Evolutionary conservation across 495 filamentous ascomycete species (phyloP).

Genomic region (Geopyxis carbonaria): DNA sequence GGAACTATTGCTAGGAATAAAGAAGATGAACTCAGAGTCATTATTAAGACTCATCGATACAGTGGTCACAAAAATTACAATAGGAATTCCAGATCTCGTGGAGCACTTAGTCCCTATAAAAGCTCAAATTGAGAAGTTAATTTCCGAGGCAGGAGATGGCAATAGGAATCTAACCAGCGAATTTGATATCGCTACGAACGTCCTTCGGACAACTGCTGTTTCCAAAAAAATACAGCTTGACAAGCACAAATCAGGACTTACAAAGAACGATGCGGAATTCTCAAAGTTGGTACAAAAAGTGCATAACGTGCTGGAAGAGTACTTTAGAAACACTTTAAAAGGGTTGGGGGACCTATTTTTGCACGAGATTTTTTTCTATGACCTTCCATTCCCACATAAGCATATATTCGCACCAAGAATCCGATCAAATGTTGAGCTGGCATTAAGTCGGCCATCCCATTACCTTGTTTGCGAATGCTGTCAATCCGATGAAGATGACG

Average conservation of each 20-base stretch:
- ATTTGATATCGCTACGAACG: conserved; percentile 52
- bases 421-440: conserved; percentile 62
- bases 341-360: conserved; percentile 37
- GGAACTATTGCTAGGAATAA: conserved; percentile 36
- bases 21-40: conserved; percentile 33
- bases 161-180: conserved; percentile 39
- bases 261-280: conserved; percentile 57
- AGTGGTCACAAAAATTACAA: conserved; percentile 2
- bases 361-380: conserved; percentile 70
- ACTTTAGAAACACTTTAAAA: conserved; percentile 34
- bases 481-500: conserved; percentile 27
- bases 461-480: conserved; percentile 68
- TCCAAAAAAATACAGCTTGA: conserved; percentile 76
- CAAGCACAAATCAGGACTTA: conserved; percentile 57
- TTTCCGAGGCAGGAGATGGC: conserved; percentile 27
- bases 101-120: conserved; percentile 24
- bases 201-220: conserved; percentile 66
- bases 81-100: conserved; percentile 28
- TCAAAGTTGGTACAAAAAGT: conserved; percentile 54
- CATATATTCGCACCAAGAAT: conserved; percentile 65
- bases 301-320: conserved; percentile 35
- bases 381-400: conserved; percentile 58
- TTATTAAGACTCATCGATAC: conserved; percentile 19
- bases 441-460: conserved; percentile 62
- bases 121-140: conserved; percentile 27